Base-by-base conservation (phyloP, 1,284 basidiomycete genomes). In the Rhodotorula sp. region DNA sequence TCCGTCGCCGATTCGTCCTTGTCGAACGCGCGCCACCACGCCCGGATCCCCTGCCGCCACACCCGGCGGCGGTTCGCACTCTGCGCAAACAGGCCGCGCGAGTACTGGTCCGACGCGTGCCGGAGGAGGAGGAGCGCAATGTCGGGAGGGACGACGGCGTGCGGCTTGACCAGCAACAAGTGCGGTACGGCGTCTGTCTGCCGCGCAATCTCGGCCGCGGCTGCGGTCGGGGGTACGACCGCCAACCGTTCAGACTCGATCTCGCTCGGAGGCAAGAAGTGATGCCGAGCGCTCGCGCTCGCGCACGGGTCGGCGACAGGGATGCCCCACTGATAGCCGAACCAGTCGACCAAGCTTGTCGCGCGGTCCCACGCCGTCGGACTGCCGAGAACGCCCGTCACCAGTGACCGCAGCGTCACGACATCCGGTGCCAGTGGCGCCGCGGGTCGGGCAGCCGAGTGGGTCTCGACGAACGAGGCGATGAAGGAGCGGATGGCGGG, bases 271-370 rank as follows among this genome's bases (percentile, higher is more conserved):
- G 58, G 64, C 34, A 54, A 18, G n/a, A 58, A 43, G 26, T 56
- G 23, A 12, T 10, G 8, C 21, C 67, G 38, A 6, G n/a, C 50
- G 19, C 8, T 49, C 3, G 19, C 18, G 28, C 28, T 28, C 28
- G 28, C 28, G 58, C 54, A 55, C 19, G n/a, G 23, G 18, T 43
- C 66, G 16, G 31, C n/a, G 10, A n/a, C 4, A 0, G 70, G 66
- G 1, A 71, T 28, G 3, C 70, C 70, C 60, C 66, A 71, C 23
- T 54, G 60, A 57, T 71, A 71, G 23, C 62, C 70, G 55, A 65
- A 68, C 55, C 67, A 67, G 56, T 71, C 70, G 62, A 68, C 63
- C 26, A 65, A 10, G 5, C 59, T 19, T 21, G 49, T 47, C 8
- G 62, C 62, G 21, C n/a, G 34, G 7, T 31, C 23, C 59, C 62